Evolutionary conservation across 2,329 filamentous ascomycete species (phyloP), one percentile per base, ranked within the genome.

Genomic region (Xylariaceae sp.): DNA sequence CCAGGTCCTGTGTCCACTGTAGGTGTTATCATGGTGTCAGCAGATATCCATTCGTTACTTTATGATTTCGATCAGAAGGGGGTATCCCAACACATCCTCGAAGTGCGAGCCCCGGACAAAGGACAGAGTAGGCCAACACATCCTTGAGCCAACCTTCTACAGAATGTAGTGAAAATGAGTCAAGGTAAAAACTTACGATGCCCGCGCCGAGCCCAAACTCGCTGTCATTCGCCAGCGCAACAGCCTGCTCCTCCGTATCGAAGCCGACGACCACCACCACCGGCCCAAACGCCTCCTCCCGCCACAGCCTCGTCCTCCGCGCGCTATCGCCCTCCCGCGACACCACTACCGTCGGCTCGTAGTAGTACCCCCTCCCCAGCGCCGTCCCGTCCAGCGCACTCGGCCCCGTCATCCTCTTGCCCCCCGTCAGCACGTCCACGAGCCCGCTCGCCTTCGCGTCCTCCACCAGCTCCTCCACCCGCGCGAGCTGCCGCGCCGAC

Each of bases 241-340:
- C 74, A 32, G 80, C 86, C 37, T 89, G 80, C 17, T 79, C 79
- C 67, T 88, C 83, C 51, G 73, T 81, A 61, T 81, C 81, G 69
- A 93, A 91, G 53, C 83, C 85, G 55, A 79, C 76, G 50, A 93
- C 78, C 38, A 83, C 76, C 61, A 86, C 82, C 30, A 90, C 87
- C 8, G 87, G 87, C 16, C 87, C 87, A 62, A 93, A 93, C 45
- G 89, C 87, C 64, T 93, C 87, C 61, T 89, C 84, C 53, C 79
- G 76, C 71, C 87, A 83, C 52, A 93, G 85, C 59, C 79, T 79
- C 64, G 87, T 85, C 56, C 79, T 66, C 28, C 79, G 72, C 78
- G 89, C 72, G 55, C 78, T 78, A 48, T 76, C 72, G 65, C 71
- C 48, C 17, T 18, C 17, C 4, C 4, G 66, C 56, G 72, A 65